Evolutionary conservation across 2,329 filamentous ascomycete genomes (phyloP), one percentile per base, ranked within the genome.

Genomic region (Helicocarpus griseus): DNA sequence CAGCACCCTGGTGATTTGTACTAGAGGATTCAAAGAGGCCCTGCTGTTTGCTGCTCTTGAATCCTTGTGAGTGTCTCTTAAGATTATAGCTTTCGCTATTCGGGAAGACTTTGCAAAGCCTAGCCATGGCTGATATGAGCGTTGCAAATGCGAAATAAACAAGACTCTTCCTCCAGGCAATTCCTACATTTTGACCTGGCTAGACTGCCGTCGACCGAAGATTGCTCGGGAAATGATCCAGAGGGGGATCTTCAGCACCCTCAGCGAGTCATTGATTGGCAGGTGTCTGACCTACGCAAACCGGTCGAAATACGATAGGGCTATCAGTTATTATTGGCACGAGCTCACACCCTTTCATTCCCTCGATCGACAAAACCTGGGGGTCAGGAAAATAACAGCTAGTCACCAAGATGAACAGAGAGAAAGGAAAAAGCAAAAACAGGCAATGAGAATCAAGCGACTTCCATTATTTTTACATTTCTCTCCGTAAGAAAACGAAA

Each of bases 1-100:
- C 19, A 47, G 29, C 24, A 44, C 36, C n/a, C 49, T 50, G n/a
- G 44, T 17, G 33, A 21, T 14, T 38, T n/a, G n/a, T 26, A 17
- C 31, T 13, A 33, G 50, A 46, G 33, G 50, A 51, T 44, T 47
- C 36, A 52, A 46, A 22, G 55, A 57, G 41, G 21, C 54, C 46
- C 19, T 55, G 49, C 49, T 53, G 57, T 53, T 58, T 56, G 48
- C 55, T 61, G 54, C 58, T 60, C 60, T 54, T 54, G 60, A 58
- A 58, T 55, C 58, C 60, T 59, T 57, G 51, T 54, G 51, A 54
- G 28, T 62, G 58, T 56, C 56, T 56, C 56, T 60, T 58, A 50
- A 55, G 58, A 62, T 57, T 57, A 48, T 57, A 58, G 54, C 58
- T 49, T 59, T 45, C 50, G 60, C 31, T 45, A 47, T 49, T 40